Conservation (phyloP, 2,329 filamentous ascomycete genomes). For the Pseudopithomyces chartarum region DNA sequence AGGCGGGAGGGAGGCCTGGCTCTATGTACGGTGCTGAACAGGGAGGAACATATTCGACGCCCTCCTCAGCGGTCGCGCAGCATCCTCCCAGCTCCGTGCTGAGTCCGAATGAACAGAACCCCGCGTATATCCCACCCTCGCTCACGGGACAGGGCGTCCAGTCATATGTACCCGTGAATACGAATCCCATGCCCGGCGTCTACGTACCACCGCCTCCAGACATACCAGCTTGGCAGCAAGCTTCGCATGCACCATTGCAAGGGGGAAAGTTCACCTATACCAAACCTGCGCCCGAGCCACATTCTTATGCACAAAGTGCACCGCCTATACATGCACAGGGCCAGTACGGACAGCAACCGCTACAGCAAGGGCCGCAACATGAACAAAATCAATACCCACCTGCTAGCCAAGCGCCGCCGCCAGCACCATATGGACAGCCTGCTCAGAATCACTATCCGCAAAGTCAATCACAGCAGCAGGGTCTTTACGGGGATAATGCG, state of each 20-base stretch:
- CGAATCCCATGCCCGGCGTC: constrained; percentile 41
- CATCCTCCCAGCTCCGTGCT: constrained; percentile 27
- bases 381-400: constrained; percentile 17
- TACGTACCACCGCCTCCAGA: constrained; percentile 45
- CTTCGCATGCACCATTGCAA: constrained; percentile 41
- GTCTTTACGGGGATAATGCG: constrained; percentile 10
- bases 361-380: constrained; percentile 12
- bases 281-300: constrained; percentile 32
- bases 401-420: constrained; percentile 14
- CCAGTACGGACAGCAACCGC: constrained; percentile 19
- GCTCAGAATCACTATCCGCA: constrained; percentile 8
- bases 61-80: constrained; percentile 23
- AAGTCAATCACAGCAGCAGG: constrained; percentile 20
- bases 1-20: constrained; percentile 24
- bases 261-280: constrained; percentile 39
- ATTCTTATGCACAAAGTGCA: constrained; percentile 27
- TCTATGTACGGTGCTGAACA: constrained; percentile 37
- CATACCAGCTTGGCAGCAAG: constrained; percentile 44
- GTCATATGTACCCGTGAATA: constrained; percentile 40
- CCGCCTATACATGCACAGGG: constrained; percentile 10
- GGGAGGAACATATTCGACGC: constrained; percentile 18
- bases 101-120: constrained; percentile 40
- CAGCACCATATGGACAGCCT: constrained; percentile 18
- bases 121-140: constrained; percentile 40
- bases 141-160: constrained; percentile 40